Base-by-base conservation (phyloP, 2,329 filamentous ascomycete species). In the Colletotrichum australisinense region DNA sequence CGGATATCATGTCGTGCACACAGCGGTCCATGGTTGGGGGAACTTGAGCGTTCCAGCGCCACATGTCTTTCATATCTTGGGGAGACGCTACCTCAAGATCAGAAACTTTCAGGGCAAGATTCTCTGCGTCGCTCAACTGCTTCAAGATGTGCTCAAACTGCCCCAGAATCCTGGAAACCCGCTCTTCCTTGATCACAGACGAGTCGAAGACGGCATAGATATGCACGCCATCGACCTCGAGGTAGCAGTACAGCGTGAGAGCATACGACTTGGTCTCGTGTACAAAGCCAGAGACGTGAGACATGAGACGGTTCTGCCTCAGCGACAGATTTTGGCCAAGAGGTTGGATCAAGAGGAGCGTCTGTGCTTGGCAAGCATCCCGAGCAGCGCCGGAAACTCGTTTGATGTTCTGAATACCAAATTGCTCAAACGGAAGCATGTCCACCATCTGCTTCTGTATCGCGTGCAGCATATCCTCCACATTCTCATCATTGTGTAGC, bases 321-420 rank as follows among this genome's bases (percentile, higher is more conserved):
- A 53, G 52, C n/a, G 22, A 53, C 52, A 53, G 9, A n/a, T 53
- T 53, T 53, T 53, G 22, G 9, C 28, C 55, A 12, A 24, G 12
- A 26, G 76, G 69, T n/a, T 79, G 79, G 14, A 82, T 77, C 22
- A 81, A 78, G 9, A 82, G 68, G 16, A 81, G 49, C 12, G 76
- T 81, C 28, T 74, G 76, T 65, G 81, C 80, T 22, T 76, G 60
- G 30, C 52, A 58, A 52, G 35, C 28, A 35, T 56, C 35, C 9
- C 49, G 26, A 28, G 76, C 69, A 53, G 75, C 69, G 11, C 65
- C 30, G 38, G 57, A 69, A 14, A 76, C 30, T 26, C 55, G 59
- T 12, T 30, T 28, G 14, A 57, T 57, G 14, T 30, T 28, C 24
- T 30, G 14, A 30, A 57, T 7, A 8, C 55, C 55, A 11, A 28